Evolutionary conservation across 768 basidiomycete genomes (phyloP).

Genomic region (Termitomyces sp.): DNA sequence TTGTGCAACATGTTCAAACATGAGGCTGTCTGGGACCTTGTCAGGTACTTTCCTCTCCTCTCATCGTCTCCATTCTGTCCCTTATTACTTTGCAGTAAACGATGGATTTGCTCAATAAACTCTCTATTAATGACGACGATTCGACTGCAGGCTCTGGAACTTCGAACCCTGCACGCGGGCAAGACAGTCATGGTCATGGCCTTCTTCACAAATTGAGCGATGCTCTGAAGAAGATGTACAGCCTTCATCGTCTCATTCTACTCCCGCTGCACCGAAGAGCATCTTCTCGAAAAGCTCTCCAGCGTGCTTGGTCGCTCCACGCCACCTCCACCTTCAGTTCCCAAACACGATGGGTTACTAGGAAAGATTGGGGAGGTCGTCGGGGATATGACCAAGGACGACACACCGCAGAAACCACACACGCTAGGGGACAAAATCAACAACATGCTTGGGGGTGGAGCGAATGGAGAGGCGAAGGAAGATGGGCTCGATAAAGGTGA

Average conservation of each 20-base stretch:
- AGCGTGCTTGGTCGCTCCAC: constrained; percentile 1
- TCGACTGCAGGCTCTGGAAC: background rate
- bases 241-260: background rate
- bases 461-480: constrained; percentile 15
- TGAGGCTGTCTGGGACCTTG: background rate
- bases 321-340: background rate
- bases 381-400: constrained; percentile 4
- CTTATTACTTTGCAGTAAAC: background rate
- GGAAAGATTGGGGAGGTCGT: constrained; percentile 9
- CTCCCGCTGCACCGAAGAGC: constrained; percentile 1
- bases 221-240: background rate
- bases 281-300: constrained; percentile 8
- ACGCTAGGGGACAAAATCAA: constrained; percentile 16
- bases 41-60: background rate
- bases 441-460: constrained; percentile 14
- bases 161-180: background rate
- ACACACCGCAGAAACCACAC: constrained; percentile 11
- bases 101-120: constrained; percentile 15
- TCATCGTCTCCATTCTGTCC: background rate
- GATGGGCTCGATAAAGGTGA: constrained; percentile 25
- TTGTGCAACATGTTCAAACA: background rate
- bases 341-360: constrained; percentile 11
- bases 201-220: constrained; percentile 4
- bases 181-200: background rate
- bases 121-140: constrained; percentile 1